phyloP scores from a whole-genome alignment of 2,329 filamentous ascomycete genomes.

The Clonostachys sp. region DNA sequence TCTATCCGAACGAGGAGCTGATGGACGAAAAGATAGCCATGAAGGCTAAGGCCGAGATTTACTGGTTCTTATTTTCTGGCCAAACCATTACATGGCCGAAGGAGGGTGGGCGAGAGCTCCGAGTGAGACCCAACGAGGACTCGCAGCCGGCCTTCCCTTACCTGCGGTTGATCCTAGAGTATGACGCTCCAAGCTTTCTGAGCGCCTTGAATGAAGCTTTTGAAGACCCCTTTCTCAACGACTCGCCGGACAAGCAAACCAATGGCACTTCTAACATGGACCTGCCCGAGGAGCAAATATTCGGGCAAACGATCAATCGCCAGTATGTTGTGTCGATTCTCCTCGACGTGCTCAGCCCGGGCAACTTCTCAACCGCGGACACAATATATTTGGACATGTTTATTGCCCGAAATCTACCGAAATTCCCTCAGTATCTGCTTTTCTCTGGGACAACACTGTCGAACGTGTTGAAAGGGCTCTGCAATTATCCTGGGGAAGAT shows the following conservation, averaged over 20 bases:
- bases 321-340: conserved; percentile 92
- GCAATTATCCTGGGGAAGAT: conserved; percentile 74
- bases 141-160: conserved; percentile 79
- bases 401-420: conserved; percentile 89
- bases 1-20: conserved; percentile 81
- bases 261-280: conserved; percentile 47
- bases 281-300: conserved; percentile 60
- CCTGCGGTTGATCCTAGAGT: conserved; percentile 76
- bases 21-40: conserved; percentile 70
- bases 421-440: conserved; percentile 93
- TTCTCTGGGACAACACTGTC: conserved; percentile 83
- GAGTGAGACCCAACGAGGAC: conserved; percentile 50
- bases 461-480: conserved; percentile 75
- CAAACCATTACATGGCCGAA: conserved; percentile 72
- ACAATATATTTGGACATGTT: conserved; percentile 99
- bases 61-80: conserved; percentile 90
- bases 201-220: conserved; percentile 97
- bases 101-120: conserved; percentile 53
- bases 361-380: conserved; percentile 72
- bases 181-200: conserved; percentile 87
- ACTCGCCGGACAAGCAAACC: conserved; percentile 58
- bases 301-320: conserved; percentile 72
- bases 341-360: conserved; percentile 79
- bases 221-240: conserved; percentile 90
- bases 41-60: conserved; percentile 81